Evolutionary conservation across 2,329 filamentous ascomycete genomes (phyloP).

Genomic region (Dactylella cylindrospora): DNA sequence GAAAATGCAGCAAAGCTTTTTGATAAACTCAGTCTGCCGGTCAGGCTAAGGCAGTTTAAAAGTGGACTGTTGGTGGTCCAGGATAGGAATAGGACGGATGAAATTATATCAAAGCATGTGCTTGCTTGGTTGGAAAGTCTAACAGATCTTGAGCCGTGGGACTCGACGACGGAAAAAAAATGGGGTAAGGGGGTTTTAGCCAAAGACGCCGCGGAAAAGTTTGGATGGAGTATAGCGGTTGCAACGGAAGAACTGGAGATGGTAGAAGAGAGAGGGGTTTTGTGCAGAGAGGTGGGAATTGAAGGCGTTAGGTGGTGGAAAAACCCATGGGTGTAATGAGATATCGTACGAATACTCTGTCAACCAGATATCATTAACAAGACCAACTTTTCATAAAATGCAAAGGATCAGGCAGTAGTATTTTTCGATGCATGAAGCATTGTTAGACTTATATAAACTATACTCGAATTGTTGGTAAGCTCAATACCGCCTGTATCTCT

Average conservation of each 20-base stretch:
- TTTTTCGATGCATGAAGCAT: too few species aligned
- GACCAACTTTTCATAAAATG: too few species aligned
- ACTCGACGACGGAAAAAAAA: constrained; percentile 55
- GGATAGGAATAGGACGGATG: constrained; percentile 81
- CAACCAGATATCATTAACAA: too few species aligned
- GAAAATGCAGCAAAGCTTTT: constrained; percentile 85
- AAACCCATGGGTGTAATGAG: constrained; percentile 57
- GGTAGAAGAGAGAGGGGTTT: constrained; percentile 83
- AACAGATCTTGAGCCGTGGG: neutral
- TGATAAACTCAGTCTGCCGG: constrained; percentile 81
- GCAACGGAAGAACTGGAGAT: constrained; percentile 94
- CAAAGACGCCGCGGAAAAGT: constrained; percentile 82
- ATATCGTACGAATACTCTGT: neutral
- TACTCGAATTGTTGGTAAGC: too few species aligned
- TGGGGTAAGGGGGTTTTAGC: constrained; percentile 87
- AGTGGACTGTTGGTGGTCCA: constrained; percentile 95
- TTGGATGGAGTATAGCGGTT: constrained; percentile 96
- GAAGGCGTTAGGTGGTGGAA: constrained; percentile 93
- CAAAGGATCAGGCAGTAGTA: too few species aligned
- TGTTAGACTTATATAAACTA: too few species aligned
- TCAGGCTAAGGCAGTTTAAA: constrained; percentile 84
- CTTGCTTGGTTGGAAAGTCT: constrained; percentile 55
- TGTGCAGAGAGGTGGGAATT: constrained; percentile 89
- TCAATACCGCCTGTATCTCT: too few species aligned
- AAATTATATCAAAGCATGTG: constrained; percentile 76